Percentiles rank a stretch among this genome's conserved stretches.
Evolutionary conservation across 805 yeast genomes (phyloP).

Genomic region (Blastobotrys terrestris): DNA sequence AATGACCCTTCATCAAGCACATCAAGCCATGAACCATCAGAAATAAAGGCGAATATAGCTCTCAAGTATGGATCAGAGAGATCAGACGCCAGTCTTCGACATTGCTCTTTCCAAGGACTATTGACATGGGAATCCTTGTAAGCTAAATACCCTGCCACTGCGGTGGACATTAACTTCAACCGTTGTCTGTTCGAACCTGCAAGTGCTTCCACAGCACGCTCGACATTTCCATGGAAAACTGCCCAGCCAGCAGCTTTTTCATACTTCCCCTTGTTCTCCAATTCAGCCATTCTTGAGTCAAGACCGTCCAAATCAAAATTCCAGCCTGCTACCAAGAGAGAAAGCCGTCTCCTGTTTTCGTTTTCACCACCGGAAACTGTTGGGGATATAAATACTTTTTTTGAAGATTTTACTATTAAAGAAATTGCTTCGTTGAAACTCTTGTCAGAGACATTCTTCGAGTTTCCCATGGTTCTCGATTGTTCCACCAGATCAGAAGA

Average conservation of each 20-base stretch:
- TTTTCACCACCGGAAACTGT: constrained; percentile 36
- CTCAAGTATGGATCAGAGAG: constrained; percentile 83
- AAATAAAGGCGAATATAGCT: constrained; percentile 87
- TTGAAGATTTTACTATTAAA: constrained; percentile 43
- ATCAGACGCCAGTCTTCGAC: constrained; percentile 82
- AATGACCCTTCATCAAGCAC: constrained; percentile 84
- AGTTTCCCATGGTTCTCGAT: constrained; percentile 7
- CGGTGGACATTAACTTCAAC: constrained; percentile 78
- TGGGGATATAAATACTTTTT: constrained; percentile 24
- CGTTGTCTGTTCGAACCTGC: constrained; percentile 66
- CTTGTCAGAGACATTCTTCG: constrained; percentile 31
- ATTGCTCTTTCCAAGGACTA: constrained; percentile 88
- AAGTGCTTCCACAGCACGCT: constrained; percentile 72
- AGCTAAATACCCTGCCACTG: constrained; percentile 83
- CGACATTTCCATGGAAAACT: constrained; percentile 84
- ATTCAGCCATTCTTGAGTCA: constrained; percentile 55
- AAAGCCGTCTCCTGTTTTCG: constrained; percentile 64
- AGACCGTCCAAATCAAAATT: constrained; percentile 70
- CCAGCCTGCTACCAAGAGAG: constrained; percentile 87
- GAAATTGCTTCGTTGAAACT: constrained; percentile 47
- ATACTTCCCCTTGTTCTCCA: constrained; percentile 52
- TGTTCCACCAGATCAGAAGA: constrained; percentile 19
- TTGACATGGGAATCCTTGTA: constrained; percentile 50
- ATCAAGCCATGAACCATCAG: constrained; percentile 96
- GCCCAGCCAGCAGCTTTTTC: constrained; percentile 99